Base-by-base conservation (phyloP, 805 yeast species). In the Ogataea ganodermae region DNA sequence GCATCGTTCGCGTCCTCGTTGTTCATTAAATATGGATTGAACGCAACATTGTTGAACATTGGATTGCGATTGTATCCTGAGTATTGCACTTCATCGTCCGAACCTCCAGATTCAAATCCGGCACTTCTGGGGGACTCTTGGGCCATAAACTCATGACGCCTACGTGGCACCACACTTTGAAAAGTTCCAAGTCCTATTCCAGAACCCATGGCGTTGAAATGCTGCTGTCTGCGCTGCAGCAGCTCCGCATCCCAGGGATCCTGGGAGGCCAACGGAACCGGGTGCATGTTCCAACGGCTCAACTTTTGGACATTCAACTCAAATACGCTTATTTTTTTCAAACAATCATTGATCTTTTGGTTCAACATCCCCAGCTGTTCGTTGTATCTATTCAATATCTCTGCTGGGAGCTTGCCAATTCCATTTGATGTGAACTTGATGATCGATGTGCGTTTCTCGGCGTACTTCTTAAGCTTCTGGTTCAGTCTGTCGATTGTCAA, bases 1-100 rank as follows among this genome's bases (percentile, higher is more conserved):
- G 52, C 54, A 26, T 63, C 67, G 4, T 44, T 21, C 3, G 13
- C 18, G 26, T 48, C 37, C 21, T 45, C 42, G 21, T 35, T 27
- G 5, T 35, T 23, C 30, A 26, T 39, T 48, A 48, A 30, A 24
- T 51, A 51, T 7, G 55, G 55, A 24, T 51, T 44, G 43, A 50
- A 48, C 10, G 53, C 52, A 18, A 22, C 9, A 23, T 30, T 47
- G 23, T 43, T 33, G 36, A 43, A 47, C 14, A 42, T 9, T 6
- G 42, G 33, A 4, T n/a, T 30, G n/a, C 18, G 33, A 4, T 30
- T n/a, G 17, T 30, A 30, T n/a, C 8, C 14, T 3, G 17, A 30
- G 14, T 5, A 14, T 9, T 3, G 8, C 17, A n/a, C 16, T 30
- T n/a, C 33, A 16, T 30, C 33, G 13, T 14, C 33, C 8, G 24